Conservation (phyloP, 1,284 basidiomycete species). For the Moniliophthora roreri region DNA sequence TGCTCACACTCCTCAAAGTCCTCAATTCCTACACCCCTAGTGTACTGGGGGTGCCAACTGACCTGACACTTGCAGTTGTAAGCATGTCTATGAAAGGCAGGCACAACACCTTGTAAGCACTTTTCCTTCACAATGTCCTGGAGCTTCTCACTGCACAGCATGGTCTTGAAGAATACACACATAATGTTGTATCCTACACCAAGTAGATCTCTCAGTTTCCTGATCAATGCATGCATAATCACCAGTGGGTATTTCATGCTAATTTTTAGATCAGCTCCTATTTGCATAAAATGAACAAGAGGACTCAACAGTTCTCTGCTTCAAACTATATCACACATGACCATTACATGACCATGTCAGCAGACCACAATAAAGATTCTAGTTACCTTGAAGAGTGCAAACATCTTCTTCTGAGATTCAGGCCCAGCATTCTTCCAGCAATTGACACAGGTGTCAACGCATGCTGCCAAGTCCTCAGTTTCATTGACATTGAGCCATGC, state of each 20-base stretch:
- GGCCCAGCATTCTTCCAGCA: slow-evolving; percentile 33
- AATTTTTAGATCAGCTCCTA: not conserved
- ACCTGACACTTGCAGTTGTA: slow-evolving; percentile 33
- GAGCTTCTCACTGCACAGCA: slow-evolving; percentile 12
- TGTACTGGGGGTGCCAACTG: slow-evolving; percentile 26
- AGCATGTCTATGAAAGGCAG: slow-evolving; percentile 29
- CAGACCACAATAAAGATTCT: slow-evolving; percentile 33
- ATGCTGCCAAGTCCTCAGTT: slow-evolving; percentile 6
- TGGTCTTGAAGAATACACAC: not conserved
- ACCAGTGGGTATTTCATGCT: slow-evolving; percentile 9
- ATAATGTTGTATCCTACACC: slow-evolving; percentile 1
- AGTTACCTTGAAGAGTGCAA: slow-evolving; percentile 7
- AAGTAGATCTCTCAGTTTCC: not conserved
- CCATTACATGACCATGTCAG: slow-evolving; percentile 30
- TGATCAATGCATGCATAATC: not conserved
- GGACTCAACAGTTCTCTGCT: slow-evolving; percentile 34
- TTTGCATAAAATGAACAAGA: not conserved
- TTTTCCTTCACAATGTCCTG: slow-evolving; percentile 23
- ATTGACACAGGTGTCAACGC: slow-evolving; percentile 23
- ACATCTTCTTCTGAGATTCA: slow-evolving; percentile 18
- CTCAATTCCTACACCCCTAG: slow-evolving; percentile 30
- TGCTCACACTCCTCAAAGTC: slow-evolving; percentile 34
- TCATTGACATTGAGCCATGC: slow-evolving; percentile 16
- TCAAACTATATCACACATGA: slow-evolving; percentile 32
- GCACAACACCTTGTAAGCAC: slow-evolving; percentile 15